Evolutionary conservation across 495 filamentous ascomycete species (phyloP).

Genomic region (Polyplosphaeria fusca): DNA sequence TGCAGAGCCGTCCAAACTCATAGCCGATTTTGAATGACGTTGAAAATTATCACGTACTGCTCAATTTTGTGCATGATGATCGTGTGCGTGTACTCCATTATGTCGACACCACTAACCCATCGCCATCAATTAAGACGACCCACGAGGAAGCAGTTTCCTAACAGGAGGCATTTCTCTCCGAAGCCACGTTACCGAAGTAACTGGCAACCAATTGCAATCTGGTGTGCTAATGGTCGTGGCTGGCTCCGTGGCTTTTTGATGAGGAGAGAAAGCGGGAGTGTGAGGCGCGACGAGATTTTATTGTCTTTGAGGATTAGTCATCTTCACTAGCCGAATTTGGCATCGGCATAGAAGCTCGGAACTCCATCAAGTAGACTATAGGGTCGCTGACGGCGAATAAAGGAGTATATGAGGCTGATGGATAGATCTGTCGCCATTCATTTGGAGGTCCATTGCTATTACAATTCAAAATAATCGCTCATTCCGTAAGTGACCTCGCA

Average conservation of each 20-base stretch:
- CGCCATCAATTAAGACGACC: conserved; percentile 38
- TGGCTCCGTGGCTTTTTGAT: conserved; percentile 38
- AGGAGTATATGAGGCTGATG: too few species aligned
- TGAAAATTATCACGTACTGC: background rate
- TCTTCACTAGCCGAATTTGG: too few species aligned
- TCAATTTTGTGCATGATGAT: background rate
- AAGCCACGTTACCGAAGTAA: conserved; percentile 35
- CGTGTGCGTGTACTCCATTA: conserved; percentile 35
- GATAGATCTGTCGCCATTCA: too few species aligned
- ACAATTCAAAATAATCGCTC: too few species aligned
- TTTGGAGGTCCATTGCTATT: too few species aligned
- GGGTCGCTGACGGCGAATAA: too few species aligned
- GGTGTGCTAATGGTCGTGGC: conserved; percentile 36
- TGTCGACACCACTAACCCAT: conserved; percentile 32
- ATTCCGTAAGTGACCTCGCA: too few species aligned
- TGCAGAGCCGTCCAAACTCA: too few species aligned
- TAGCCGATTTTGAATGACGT: background rate
- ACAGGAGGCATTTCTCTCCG: conserved; percentile 29
- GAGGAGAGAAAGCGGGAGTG: conserved; percentile 24
- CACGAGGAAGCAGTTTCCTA: conserved; percentile 38
- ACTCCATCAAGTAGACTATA: too few species aligned
- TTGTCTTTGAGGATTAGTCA: conserved; percentile 13
- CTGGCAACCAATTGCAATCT: conserved; percentile 36
- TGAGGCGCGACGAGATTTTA: conserved; percentile 23
- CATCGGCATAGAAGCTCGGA: too few species aligned